A percentile compares a stretch with the other conserved stretches of the same genome.
Evolutionary conservation across 768 basidiomycete genomes (phyloP).

Genomic region (Tricholoma hemisulphureum): DNA sequence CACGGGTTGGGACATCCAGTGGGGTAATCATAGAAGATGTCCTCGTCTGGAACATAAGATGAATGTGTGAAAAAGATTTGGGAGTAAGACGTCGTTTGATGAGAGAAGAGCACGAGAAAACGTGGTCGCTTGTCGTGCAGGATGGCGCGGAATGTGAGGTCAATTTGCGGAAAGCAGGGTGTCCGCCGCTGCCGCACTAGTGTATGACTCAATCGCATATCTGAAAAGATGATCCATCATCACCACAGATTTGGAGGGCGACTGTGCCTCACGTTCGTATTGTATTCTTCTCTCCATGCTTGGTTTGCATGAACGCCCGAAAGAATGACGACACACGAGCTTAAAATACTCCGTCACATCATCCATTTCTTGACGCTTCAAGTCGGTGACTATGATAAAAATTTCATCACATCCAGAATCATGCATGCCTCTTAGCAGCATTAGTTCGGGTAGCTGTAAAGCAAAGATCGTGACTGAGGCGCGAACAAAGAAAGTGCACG

Average conservation of each 20-base stretch:
- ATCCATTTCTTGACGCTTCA: conserved; percentile 80
- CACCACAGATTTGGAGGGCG: background rate
- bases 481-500: conserved; percentile 3
- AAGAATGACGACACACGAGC: conserved; percentile 64
- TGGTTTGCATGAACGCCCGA: conserved; percentile 61
- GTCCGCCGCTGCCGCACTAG: conserved; percentile 68
- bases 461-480: background rate
- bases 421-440: conserved; percentile 80
- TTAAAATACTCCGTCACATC: conserved; percentile 78
- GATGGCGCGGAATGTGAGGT: conserved; percentile 73
- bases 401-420: conserved; percentile 77
- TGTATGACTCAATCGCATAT: conserved; percentile 69
- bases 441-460: conserved; percentile 68
- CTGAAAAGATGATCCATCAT: conserved; percentile 22
- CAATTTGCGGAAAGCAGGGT: conserved; percentile 81
- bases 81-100: conserved; percentile 77
- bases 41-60: conserved; percentile 66
- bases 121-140: conserved; percentile 74
- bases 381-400: conserved; percentile 74
- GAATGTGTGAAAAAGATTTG: conserved; percentile 78
- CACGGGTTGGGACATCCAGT: conserved; percentile 78
- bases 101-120: conserved; percentile 76
- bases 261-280: conserved; percentile 56
- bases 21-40: conserved; percentile 75
- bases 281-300: conserved; percentile 67